Evolutionary conservation across 495 filamentous ascomycete genomes (phyloP).

Genomic region (Penicillium waksmanii): DNA sequence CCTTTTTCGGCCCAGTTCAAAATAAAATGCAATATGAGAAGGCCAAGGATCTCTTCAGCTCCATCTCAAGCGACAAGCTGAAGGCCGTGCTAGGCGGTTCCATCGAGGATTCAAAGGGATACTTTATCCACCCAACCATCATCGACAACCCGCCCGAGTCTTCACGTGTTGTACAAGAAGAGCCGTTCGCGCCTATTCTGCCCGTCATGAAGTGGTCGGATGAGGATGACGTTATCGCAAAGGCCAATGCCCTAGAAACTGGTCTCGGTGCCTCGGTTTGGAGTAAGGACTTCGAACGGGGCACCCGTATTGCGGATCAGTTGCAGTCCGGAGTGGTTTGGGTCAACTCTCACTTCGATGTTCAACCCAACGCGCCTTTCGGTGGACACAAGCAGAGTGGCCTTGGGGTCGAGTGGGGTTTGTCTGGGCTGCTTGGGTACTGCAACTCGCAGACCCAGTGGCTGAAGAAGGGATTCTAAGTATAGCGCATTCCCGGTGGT

Average conservation of each 20-base stretch:
- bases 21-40: slow-evolving; percentile 62
- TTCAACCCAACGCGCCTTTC: slow-evolving; percentile 58
- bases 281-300: slow-evolving; percentile 55
- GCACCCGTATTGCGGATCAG: slow-evolving; percentile 49
- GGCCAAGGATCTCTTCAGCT: slow-evolving; percentile 52
- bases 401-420: slow-evolving; percentile 65
- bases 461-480: slow-evolving; percentile 1
- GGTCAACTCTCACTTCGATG: slow-evolving; percentile 56
- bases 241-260: slow-evolving; percentile 58
- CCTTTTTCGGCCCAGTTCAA: slow-evolving; percentile 59
- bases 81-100: slow-evolving; percentile 40
- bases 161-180: slow-evolving; percentile 51
- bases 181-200: slow-evolving; percentile 59
- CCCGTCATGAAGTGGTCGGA: slow-evolving; percentile 58
- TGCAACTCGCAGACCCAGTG: slow-evolving; percentile 51
- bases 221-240: slow-evolving; percentile 60
- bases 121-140: slow-evolving; percentile 59
- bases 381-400: slow-evolving; percentile 69
- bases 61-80: slow-evolving; percentile 51
- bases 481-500: background rate
- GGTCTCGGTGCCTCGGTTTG: slow-evolving; percentile 64
- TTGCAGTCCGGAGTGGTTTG: slow-evolving; percentile 60
- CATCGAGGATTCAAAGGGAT: slow-evolving; percentile 46
- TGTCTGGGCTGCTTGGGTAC: slow-evolving; percentile 60
- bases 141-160: slow-evolving; percentile 61